Evolutionary conservation across 2,329 filamentous ascomycete species (phyloP), one percentile per base, ranked within the genome.

Genomic region (Monosporascus sp.): DNA sequence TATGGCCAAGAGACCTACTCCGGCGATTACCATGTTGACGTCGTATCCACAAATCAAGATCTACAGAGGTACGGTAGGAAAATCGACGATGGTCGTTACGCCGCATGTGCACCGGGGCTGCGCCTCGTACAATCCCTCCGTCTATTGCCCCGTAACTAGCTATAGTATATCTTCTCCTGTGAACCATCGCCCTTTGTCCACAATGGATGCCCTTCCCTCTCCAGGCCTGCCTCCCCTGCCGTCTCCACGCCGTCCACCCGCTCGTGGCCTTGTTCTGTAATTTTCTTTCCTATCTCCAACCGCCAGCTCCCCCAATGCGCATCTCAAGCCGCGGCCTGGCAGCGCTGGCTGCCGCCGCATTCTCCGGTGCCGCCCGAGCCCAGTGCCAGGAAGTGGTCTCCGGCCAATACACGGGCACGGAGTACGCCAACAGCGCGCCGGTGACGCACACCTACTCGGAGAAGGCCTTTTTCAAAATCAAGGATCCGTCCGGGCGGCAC

Each of bases 391-490:
- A 52, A 35, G 51, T 52, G 6, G 37, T 43, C 8, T 38, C 51
- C 9, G 51, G 35, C 37, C 51, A 52, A 31, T 52, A 49, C 35
- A 14, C 17, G 14, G 51, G 51, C 19, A 52, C 51, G 20, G 35
- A 46, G 16, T 52, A 49, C 26, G 38, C 45, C 7, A 52, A 52
- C 51, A 52, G 45, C 27, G 14, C 20, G 16, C 20, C 38, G 2
- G 19, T 48, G 17, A 52, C 31, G 24, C 51, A 52, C 31, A 37
- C 9, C 20, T 20, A n/a, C 16, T 52, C 51, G 7, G 31, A 52
- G 11, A 52, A 49, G 31, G 41, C 46, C 7, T 52, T 37, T 27
- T 52, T 52, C 51, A 52, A 49, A 26, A 52, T 52, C 27, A 41
- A 22, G 31, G 51, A 52, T 26, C 51, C 51, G 19, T 52, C 51